Evolutionary conservation across 228 moss, liverwort and hornwort genomes (phyloP).

Genomic region (Sphagnum fallax): DNA sequence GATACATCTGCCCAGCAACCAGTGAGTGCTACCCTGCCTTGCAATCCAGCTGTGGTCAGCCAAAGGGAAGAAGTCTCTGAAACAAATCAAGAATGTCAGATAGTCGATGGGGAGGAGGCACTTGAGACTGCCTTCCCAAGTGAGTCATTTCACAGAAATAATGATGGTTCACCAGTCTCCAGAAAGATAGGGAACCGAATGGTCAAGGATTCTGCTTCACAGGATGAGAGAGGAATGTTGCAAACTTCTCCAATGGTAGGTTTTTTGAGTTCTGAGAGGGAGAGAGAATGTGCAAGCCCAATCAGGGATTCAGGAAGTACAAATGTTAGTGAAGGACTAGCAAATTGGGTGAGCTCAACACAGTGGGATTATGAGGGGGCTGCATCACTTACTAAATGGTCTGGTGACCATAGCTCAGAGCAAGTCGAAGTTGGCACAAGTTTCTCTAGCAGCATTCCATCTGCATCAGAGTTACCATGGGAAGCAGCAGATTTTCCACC

Average conservation of each 20-base stretch:
- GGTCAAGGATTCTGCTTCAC: neutral
- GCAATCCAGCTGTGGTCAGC: conserved; percentile 6
- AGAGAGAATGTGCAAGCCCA: conserved; percentile 26
- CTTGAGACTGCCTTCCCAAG: neutral
- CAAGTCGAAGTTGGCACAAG: conserved; percentile 63
- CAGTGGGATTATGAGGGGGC: conserved; percentile 36
- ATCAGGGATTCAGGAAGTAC: conserved; percentile 22
- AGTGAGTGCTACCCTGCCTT: conserved; percentile 2
- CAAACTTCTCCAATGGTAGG: neutral
- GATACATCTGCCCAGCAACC: conserved; percentile 10
- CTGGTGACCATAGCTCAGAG: conserved; percentile 53
- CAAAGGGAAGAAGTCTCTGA: conserved; percentile 1
- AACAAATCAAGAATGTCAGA: too few species aligned
- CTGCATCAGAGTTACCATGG: conserved; percentile 60
- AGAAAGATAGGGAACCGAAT: neutral
- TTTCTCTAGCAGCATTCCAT: conserved; percentile 54
- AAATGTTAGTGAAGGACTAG: conserved; percentile 23
- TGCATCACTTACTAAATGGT: conserved; percentile 17
- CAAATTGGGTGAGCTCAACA: conserved; percentile 58
- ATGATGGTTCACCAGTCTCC: neutral
- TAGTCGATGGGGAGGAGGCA: neutral
- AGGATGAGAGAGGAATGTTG: neutral
- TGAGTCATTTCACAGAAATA: neutral
- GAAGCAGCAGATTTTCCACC: conserved; percentile 30
- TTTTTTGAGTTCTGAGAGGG: conserved; percentile 5